Evolutionary conservation across 2,329 filamentous ascomycete genomes (phyloP).

Genomic region (Verticillium zaregamsianum): DNA sequence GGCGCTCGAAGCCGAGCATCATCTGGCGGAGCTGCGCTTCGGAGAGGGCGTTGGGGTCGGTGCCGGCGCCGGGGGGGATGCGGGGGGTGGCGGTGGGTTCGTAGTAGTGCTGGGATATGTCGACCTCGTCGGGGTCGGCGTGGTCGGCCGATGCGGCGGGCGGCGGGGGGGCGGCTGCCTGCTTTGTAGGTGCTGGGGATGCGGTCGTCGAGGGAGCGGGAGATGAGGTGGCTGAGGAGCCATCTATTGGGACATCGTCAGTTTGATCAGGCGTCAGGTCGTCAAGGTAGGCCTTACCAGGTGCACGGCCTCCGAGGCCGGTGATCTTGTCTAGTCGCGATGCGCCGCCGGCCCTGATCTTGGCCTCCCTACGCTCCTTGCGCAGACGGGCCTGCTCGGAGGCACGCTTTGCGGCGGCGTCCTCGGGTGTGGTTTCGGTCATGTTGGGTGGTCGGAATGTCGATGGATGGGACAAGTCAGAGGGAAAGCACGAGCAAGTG

Average conservation of each 20-base stretch:
- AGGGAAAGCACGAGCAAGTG: conserved; percentile 1
- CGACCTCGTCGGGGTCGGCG: conserved; percentile 70
- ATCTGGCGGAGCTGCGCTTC: conserved; percentile 61
- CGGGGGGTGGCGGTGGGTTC: conserved; percentile 33
- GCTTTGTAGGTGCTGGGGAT: conserved; percentile 27
- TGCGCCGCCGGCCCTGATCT: conserved; percentile 68
- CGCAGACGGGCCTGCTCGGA: conserved; percentile 67
- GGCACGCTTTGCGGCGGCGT: conserved; percentile 47
- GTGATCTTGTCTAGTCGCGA: conserved; percentile 72
- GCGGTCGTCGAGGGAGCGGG: conserved; percentile 17
- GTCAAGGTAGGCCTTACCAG: conserved; percentile 29
- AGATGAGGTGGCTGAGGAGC: conserved; percentile 5
- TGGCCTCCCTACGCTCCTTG: conserved; percentile 75
- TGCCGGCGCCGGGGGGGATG: conserved; percentile 23
- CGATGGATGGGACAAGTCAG: background rate
- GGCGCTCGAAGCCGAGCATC: conserved; percentile 54
- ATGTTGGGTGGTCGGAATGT: conserved; percentile 22
- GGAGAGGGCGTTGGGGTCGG: conserved; percentile 33
- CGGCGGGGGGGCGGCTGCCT: conserved; percentile 20
- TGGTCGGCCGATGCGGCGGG: conserved; percentile 24
- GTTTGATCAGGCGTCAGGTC: background rate
- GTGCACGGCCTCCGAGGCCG: conserved; percentile 58
- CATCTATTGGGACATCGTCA: background rate
- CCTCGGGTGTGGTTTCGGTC: conserved; percentile 38
- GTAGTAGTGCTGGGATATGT: conserved; percentile 74